phyloP scores from a whole-genome alignment of 1,139 yeast genomes.

The Blastobotrys niveus region DNA sequence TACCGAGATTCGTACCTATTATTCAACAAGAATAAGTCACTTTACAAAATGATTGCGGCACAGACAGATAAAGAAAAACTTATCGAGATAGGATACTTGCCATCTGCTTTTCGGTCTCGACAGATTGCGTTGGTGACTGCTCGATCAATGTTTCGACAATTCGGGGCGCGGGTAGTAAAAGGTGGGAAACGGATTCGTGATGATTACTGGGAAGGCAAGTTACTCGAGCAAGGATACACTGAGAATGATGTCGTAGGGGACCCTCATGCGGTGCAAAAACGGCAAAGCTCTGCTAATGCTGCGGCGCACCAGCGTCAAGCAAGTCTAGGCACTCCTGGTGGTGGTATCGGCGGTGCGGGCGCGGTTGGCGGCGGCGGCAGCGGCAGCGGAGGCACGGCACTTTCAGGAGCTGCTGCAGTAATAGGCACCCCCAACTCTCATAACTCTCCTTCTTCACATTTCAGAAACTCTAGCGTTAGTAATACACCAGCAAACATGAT shows the following conservation, averaged over 20 bases:
- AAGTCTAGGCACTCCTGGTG: not conserved
- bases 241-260: constrained; percentile 39
- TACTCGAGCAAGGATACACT: constrained; percentile 53
- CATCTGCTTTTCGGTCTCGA: constrained; percentile 61
- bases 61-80: constrained; percentile 59
- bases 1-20: constrained; percentile 61
- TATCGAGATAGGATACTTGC: constrained; percentile 48
- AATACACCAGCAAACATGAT: too few species aligned
- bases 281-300: not conserved
- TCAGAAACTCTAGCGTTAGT: too few species aligned
- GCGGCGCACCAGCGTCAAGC: too few species aligned
- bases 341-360: not conserved
- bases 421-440: not conserved
- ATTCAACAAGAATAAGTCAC: constrained; percentile 53
- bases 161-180: constrained; percentile 62
- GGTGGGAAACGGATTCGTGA: constrained; percentile 63
- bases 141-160: constrained; percentile 59
- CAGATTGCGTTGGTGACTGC: constrained; percentile 59
- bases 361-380: constrained; percentile 5
- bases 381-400: not conserved
- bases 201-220: constrained; percentile 73
- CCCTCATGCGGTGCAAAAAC: not conserved
- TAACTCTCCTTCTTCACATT: too few species aligned
- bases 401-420: too few species aligned
- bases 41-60: constrained; percentile 52